Evolutionary conservation across 2,329 filamentous ascomycete species (phyloP).

Genomic region (Fusarium vanettenii): DNA sequence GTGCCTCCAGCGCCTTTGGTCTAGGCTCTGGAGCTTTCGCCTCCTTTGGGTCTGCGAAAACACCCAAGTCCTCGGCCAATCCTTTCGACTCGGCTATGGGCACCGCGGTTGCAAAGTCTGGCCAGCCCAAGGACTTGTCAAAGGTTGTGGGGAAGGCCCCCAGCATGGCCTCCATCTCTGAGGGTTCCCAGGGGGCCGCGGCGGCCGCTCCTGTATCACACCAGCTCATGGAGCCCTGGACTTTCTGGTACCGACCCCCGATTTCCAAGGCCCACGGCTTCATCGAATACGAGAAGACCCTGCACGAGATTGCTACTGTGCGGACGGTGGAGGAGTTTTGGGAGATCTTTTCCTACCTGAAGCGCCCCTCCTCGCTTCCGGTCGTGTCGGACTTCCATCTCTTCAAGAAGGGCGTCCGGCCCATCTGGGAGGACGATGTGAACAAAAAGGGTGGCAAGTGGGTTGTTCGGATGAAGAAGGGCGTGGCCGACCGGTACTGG

Average conservation of each 20-base stretch:
- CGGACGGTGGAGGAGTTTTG: constrained; percentile 91
- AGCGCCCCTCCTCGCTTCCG: constrained; percentile 86
- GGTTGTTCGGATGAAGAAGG: constrained; percentile 97
- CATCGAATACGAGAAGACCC: constrained; percentile 95
- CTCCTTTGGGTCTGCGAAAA: constrained; percentile 84
- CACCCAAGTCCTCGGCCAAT: constrained; percentile 85
- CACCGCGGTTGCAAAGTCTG: constrained; percentile 49
- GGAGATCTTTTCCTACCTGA: constrained; percentile 87
- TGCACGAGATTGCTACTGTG: constrained; percentile 86
- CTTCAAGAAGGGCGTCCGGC: constrained; percentile 95
- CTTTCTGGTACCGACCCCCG: constrained; percentile 96
- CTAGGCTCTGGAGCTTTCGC: constrained; percentile 96
- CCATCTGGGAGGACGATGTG: constrained; percentile 98
- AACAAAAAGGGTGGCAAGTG: constrained; percentile 98
- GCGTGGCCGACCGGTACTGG: constrained; percentile 96
- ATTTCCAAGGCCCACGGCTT: constrained; percentile 92
- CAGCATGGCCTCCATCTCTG: constrained; percentile 60
- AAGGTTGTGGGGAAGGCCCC: constrained; percentile 46
- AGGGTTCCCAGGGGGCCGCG: constrained; percentile 51
- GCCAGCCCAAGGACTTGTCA: constrained; percentile 46
- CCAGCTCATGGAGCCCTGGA: constrained; percentile 86
- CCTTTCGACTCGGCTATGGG: constrained; percentile 81
- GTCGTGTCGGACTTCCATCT: constrained; percentile 98
- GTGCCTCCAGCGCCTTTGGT: constrained; percentile 89
- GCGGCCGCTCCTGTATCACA: constrained; percentile 55